phyloP scores from a whole-genome alignment of 2,329 filamentous ascomycete genomes.

The Pezicula carpinea region DNA sequence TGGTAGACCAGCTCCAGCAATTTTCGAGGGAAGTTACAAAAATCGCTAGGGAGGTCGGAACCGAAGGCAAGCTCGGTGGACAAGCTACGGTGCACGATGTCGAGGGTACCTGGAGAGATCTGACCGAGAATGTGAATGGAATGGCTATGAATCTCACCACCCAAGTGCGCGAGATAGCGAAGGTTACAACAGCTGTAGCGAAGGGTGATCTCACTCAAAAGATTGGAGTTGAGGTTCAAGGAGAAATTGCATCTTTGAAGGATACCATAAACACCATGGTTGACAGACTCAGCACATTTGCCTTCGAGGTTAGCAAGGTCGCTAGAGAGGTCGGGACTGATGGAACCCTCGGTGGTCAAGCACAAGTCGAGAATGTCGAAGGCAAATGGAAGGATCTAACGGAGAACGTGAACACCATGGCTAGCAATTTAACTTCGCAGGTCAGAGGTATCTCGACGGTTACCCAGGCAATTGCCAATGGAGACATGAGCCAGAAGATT shows the following conservation, averaged over 20 bases:
- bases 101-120: slow-evolving; percentile 92
- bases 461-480: slow-evolving; percentile 90
- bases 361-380: slow-evolving; percentile 88
- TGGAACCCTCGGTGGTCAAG: slow-evolving; percentile 88
- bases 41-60: slow-evolving; percentile 93
- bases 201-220: slow-evolving; percentile 93
- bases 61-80: slow-evolving; percentile 87
- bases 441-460: slow-evolving; percentile 91
- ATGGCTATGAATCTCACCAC: slow-evolving; percentile 99
- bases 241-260: slow-evolving; percentile 92
- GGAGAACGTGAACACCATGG: slow-evolving; percentile 79
- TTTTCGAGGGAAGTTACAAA: slow-evolving; percentile 97
- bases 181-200: slow-evolving; percentile 92
- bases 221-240: slow-evolving; percentile 88
- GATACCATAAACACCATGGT: slow-evolving; percentile 99
- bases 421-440: slow-evolving; percentile 62
- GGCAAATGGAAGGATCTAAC: slow-evolving; percentile 98
- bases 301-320: slow-evolving; percentile 92
- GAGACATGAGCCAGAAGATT: slow-evolving; percentile 94
- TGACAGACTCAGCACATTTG: slow-evolving; percentile 91
- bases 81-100: slow-evolving; percentile 96
- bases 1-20: slow-evolving; percentile 96
- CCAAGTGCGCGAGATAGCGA: slow-evolving; percentile 95
- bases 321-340: slow-evolving; percentile 95
- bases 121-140: slow-evolving; percentile 93